A percentile compares a stretch with the other conserved stretches of the same genome.
phyloP scores from a whole-genome alignment of 1,284 basidiomycete genomes.

The Xerocomus minutiporus region DNA sequence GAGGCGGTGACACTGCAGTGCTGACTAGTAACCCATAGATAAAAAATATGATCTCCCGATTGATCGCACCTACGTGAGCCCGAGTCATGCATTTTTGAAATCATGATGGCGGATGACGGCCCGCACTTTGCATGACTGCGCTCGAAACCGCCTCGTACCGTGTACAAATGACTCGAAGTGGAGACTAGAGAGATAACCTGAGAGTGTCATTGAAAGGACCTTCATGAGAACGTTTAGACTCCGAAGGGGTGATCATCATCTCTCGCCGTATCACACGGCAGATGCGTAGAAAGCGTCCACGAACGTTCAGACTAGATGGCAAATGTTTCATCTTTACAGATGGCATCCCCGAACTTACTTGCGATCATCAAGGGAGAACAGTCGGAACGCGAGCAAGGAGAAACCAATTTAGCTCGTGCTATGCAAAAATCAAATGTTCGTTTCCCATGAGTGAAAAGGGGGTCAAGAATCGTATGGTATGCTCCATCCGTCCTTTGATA shows the following conservation, averaged over 20 bases:
- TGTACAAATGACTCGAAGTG: not conserved
- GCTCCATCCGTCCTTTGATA: not conserved
- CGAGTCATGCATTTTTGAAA: not conserved
- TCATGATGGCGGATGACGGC: not conserved
- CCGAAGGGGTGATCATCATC: not conserved
- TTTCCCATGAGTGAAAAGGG: slow-evolving; percentile 5
- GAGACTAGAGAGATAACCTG: not conserved
- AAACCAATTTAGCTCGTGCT: slow-evolving; percentile 6
- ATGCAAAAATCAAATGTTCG: not conserved
- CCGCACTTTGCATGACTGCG: not conserved
- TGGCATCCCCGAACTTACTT: not conserved
- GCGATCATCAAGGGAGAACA: slow-evolving; percentile 19
- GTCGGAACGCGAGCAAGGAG: not conserved
- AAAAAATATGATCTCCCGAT: slow-evolving; percentile 6
- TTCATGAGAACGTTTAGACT: slow-evolving; percentile 2
- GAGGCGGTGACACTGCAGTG: slow-evolving; percentile 11
- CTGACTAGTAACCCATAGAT: slow-evolving; percentile 3
- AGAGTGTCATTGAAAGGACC: not conserved
- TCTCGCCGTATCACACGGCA: not conserved
- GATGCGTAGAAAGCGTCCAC: not conserved
- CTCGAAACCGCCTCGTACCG: not conserved
- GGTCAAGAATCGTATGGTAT: not conserved
- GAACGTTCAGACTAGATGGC: not conserved
- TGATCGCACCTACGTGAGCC: slow-evolving; percentile 1
- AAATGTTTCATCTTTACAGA: not conserved